Base-by-base conservation (phyloP, 495 filamentous ascomycete species). In the Trypethelium eluteriae region DNA sequence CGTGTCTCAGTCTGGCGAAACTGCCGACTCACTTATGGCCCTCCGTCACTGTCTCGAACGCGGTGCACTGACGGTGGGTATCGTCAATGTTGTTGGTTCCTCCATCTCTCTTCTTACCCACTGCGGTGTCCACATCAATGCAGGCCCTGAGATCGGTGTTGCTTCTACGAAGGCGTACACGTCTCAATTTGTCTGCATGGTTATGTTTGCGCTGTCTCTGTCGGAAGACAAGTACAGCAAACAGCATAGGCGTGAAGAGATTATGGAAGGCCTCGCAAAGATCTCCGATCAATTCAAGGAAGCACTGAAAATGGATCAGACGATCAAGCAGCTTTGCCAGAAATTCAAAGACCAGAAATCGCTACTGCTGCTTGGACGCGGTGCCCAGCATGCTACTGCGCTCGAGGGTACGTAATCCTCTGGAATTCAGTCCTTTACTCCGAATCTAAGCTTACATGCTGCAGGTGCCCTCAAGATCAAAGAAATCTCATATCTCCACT, bases 91-190 rank as follows among this genome's bases (percentile, higher is more conserved):
- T 68, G 94, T 98, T 66, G 94, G 94, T 59, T 98, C 94, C 34
- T 96, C 93, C 64, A 98, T 98, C 77, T 98, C 94, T 10, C 88
- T 98, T 65, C 86, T 98, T 62, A 98, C 95, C 41, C 94, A 98
- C 85, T 98, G 94, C 73, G 94, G 94, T 89, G 94, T 98, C 49
- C 94, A 98, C 82, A 96, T 98, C 79, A 98, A 98, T 78, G 94
- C 94, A 67, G 94, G 94, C 18, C 94, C 94, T 62, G 94, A 98
- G 79, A 98, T 98, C 69, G 94, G 94, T 86, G 94, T 98, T 63
- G 94, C 94, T 44, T 97, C 93, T 50, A 98, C 94, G 74, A 98
- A 98, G 82, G 94, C 94, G 11, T 98, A 98, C 79, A 98, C 94
- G 2, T 97, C 94, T 35, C 94, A 98, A 76, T 98, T 97, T 76